Evolutionary conservation across 2,329 filamentous ascomycete species (phyloP), one percentile per base, ranked within the genome.

Genomic region (Fusarium sacchari): DNA sequence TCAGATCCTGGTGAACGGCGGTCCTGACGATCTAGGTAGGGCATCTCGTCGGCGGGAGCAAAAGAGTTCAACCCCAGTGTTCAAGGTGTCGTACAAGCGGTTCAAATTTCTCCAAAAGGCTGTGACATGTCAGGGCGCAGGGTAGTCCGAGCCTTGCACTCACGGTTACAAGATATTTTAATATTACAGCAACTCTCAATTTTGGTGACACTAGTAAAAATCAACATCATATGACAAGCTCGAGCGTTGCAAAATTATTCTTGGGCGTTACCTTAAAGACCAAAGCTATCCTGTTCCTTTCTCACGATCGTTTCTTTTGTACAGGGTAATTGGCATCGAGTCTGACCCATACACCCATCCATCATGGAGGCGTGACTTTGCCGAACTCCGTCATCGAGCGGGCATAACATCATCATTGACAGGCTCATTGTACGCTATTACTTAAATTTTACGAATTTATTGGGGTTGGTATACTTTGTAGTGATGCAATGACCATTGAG

Each of bases 21-120:
- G 28, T 37, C 7, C 53, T 7, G 32, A 58, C 26, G 17, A 32
- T 69, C 34, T 52, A 59, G 69, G 56, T 52, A 59, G 69, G 56
- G 59, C 66, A 58, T 14, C 34, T 43, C 24, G 18, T n/a, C 24
- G 13, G 6, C 22, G n/a, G 2, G 34, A 55, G 34, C 24, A 40
- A 36, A 34, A 20, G 4, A 24, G 20, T 49, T 28, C 30, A 26
- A 22, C 12, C 14, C 13, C 6, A 8, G 18, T 15, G 3, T 28
- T 40, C 8, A 17, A 37, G 1, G 9, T 24, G 22, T 28, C 8
- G 43, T 37, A 36, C 30, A 37, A 49, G n/a, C 3, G 18, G 7
- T 28, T 18, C 11, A 24, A 18, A 47, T 6, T 9, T 18, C 30
- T n/a, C n/a, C 30, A 11, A 36, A 24, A 47, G 13, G 8, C 20